phyloP scores from a whole-genome alignment of 495 filamentous ascomycete species.

The Penicillium cosmopolitanum region DNA sequence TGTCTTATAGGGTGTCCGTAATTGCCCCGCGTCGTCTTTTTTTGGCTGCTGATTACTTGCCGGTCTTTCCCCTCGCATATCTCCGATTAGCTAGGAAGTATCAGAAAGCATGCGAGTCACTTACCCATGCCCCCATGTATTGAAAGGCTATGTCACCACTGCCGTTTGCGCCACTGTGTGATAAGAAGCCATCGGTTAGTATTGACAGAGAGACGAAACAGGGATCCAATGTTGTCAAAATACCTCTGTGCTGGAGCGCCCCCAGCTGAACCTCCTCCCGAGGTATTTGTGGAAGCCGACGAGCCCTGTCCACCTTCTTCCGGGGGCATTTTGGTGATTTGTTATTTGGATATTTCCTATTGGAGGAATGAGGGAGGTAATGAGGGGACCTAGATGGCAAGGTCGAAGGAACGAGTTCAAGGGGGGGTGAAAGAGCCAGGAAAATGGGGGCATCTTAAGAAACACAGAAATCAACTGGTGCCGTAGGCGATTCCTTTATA shows the following conservation, averaged over 20 bases:
- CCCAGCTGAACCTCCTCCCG: no score
- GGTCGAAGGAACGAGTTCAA: neutral
- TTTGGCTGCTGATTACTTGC: neutral
- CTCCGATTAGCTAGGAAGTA: neutral
- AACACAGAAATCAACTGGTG: neutral
- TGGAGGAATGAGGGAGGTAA: no score
- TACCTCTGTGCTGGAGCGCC: no score
- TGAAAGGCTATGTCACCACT: no score
- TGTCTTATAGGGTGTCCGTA: neutral
- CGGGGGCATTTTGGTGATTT: no score
- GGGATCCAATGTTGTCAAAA: no score
- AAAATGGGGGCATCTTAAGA: neutral
- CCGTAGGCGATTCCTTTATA: slow-evolving; percentile 2
- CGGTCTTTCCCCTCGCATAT: neutral
- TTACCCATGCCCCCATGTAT: neutral
- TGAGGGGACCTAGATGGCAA: neutral
- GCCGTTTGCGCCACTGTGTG: no score
- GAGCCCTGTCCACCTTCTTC: no score
- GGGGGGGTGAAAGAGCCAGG: neutral
- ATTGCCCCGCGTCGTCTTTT: neutral
- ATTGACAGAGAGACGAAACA: no score
- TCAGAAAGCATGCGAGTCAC: neutral
- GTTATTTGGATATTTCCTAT: no score
- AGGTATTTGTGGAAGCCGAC: no score
- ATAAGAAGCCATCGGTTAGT: no score